Conservation (phyloP, 176 grass and related monocot genomes). For the Carex myosuroides region DNA sequence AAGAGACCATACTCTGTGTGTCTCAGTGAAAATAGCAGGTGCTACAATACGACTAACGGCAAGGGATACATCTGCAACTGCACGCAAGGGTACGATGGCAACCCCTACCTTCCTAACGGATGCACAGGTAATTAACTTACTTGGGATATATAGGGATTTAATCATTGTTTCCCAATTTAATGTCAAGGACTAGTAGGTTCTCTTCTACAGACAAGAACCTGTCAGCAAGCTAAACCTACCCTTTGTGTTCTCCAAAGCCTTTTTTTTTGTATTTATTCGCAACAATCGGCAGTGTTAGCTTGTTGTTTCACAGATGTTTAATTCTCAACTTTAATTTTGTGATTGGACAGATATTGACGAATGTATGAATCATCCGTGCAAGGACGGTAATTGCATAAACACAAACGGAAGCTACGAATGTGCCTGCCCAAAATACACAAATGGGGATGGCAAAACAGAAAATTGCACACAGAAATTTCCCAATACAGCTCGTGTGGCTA, state of each 20-base stretch:
- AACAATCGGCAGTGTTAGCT: too few relatives aligned
- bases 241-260: too few relatives aligned
- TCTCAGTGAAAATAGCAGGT: neutral
- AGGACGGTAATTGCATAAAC: neutral
- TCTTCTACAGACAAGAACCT: too few relatives aligned
- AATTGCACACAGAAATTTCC: neutral
- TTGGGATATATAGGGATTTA: too few relatives aligned
- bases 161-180: too few relatives aligned
- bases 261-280: too few relatives aligned
- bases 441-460: neutral
- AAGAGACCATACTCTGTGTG: neutral
- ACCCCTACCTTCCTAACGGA: conserved; percentile 20
- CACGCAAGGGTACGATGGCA: conserved; percentile 18
- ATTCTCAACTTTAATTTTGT: too few relatives aligned
- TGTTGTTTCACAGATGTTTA: too few relatives aligned
- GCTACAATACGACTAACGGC: neutral
- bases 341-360: too few relatives aligned
- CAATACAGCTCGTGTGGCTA: neutral
- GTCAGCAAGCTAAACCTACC: too few relatives aligned
- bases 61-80: conserved; percentile 26
- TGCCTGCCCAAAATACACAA: neutral
- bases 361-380: neutral
- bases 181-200: too few relatives aligned
- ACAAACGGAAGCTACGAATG: neutral
- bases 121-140: too few relatives aligned